Evolutionary conservation across 2,329 filamentous ascomycete species (phyloP), one percentile per base, ranked within the genome.

Genomic region (Verticillium longisporum): DNA sequence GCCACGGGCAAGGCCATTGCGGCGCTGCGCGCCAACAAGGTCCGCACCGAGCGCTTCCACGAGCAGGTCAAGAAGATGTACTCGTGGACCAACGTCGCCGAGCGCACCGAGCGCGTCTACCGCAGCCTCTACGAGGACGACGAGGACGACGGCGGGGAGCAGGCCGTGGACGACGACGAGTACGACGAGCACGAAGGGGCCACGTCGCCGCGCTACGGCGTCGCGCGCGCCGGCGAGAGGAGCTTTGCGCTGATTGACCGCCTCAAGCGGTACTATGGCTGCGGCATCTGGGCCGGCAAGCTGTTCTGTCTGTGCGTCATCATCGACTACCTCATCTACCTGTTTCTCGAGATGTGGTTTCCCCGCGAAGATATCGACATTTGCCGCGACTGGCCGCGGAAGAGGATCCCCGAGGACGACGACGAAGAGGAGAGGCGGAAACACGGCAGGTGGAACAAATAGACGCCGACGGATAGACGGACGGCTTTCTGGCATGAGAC

Each of bases 11-110:
- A 88, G 66, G 95, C 96, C 18, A 98, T 99, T 64, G 89, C 88
- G 0, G 89, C 91, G 34, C 82, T 99, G 61, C 88, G 94, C 55
- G 89, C 89, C 6, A 94, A 93, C 67, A 91, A 89, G 68, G 89
- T 99, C 33, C 88, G 92, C 64, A 96, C 95, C 1, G 94, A 98
- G 72, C 86, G 89, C 53, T 99, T 99, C 71, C 95, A 99, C 72
- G 94, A 97, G 66, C 91, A 98, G 74, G 95, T 99, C 64, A 92
- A 94, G 74, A 91, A 90, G 78, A 98, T 98, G 95, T 99, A 99
- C 77, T 96, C 92, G 1, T 99, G 95, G 95, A 91, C 91, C 33
- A 94, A 99, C 72, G 94, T 99, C 33, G 95, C 95, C 14, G 85
- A 90, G 68, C 89, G 95, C 60, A 98, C 95, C 0, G 95, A 99